Percentiles rank a stretch among this genome's conserved stretches.
These are phyloP conservation scores for Aspergillus sp. DNA, from an alignment of 2,329 filamentous ascomycete species.

Conservation along the genomic window DNA sequence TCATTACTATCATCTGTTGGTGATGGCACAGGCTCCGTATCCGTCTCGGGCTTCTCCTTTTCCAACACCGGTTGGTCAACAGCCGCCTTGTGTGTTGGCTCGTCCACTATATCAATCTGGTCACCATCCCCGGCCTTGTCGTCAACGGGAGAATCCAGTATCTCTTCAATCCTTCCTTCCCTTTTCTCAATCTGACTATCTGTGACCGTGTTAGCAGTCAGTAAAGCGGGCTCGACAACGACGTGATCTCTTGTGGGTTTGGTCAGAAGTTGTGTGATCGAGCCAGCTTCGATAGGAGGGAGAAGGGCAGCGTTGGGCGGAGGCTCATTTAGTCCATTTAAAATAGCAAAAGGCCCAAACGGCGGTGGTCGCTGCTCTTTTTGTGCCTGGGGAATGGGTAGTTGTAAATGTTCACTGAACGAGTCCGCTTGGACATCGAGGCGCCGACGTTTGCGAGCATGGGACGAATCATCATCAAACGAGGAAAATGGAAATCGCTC, in stretches of 20 bases:
- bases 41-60: conserved; percentile 4
- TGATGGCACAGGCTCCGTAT: conserved; percentile 1
- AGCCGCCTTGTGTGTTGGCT: conserved; percentile 3
- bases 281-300: conserved; percentile 55
- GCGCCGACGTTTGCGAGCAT: conserved; percentile 40
- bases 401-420: conserved; percentile 41
- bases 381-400: conserved; percentile 45
- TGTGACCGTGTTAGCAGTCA: conserved; percentile 10
- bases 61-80: conserved; percentile 2
- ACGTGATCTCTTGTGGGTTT: conserved; percentile 26
- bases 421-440: conserved; percentile 37
- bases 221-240: conserved; percentile 16
- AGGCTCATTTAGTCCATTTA: conserved; percentile 60
- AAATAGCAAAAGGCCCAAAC: conserved; percentile 42
- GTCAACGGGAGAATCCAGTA: conserved; percentile 24
- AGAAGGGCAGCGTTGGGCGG: conserved; percentile 58
- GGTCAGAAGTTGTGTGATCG: conserved; percentile 31
- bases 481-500: conserved; percentile 40
- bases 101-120: conserved; percentile 10
- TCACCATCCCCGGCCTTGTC: conserved; percentile 13
- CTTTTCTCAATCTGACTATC: conserved; percentile 26
- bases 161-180: conserved; percentile 32
- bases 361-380: conserved; percentile 41
- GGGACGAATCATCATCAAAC: conserved; percentile 32
- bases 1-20: conserved; percentile 10